Percentiles rank a stretch among this genome's conserved stretches.
Evolutionary conservation across 352 stramenopile genomes (phyloP).

Genomic region (Phytophthora tentaculata): DNA sequence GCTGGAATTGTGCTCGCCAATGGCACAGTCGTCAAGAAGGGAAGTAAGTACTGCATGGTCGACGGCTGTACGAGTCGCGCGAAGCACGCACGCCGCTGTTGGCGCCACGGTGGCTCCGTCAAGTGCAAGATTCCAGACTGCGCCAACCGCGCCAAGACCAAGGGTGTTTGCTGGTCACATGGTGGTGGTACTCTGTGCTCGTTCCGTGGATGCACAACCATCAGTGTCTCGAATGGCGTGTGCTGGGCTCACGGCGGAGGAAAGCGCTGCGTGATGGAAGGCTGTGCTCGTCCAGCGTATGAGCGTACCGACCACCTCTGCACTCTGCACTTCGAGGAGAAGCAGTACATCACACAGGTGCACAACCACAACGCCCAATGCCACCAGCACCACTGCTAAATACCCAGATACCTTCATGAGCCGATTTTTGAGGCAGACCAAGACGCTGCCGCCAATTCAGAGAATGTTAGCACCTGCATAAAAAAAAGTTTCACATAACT

Average conservation of each 20-base stretch:
- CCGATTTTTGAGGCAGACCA: constrained; percentile 26
- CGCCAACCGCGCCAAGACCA: constrained; percentile 63
- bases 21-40: constrained; percentile 47
- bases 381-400: constrained; percentile 36
- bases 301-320: constrained; percentile 61
- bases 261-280: constrained; percentile 76
- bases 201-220: constrained; percentile 47
- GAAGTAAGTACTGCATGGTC: constrained; percentile 64
- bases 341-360: constrained; percentile 38
- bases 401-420: constrained; percentile 8
- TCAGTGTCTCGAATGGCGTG: constrained; percentile 63
- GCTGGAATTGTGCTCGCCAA: constrained; percentile 24
- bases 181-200: constrained; percentile 62
- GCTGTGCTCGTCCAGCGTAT: constrained; percentile 66
- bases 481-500: no score
- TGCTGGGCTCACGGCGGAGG: constrained; percentile 83
- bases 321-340: constrained; percentile 58
- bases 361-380: constrained; percentile 30
- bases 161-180: constrained; percentile 70
- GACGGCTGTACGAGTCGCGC: constrained; percentile 58
- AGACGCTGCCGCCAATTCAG: constrained; percentile 29
- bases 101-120: constrained; percentile 64
- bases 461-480: constrained; percentile 17
- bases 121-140: constrained; percentile 66
- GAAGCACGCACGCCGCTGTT: constrained; percentile 60